These are phyloP conservation scores for Puya raimondii DNA, from an alignment of 176 grass and related monocot genomes.

Conservation along the genomic window DNA sequence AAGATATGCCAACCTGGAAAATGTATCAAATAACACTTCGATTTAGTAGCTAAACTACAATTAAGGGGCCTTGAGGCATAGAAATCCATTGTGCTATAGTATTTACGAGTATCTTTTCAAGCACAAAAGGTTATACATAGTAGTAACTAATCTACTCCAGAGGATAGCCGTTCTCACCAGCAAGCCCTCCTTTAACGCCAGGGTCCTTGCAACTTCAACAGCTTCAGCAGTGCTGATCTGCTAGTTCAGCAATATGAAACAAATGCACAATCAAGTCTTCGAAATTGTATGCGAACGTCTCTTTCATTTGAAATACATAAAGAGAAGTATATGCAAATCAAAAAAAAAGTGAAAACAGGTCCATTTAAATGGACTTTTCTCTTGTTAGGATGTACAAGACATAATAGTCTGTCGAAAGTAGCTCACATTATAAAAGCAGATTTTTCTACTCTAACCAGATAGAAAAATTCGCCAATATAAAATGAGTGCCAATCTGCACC, in stretches of 20 bases:
- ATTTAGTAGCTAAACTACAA: neutral
- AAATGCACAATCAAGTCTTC: neutral
- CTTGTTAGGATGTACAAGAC: no score
- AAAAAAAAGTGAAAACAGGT: constrained; percentile 3
- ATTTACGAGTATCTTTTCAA: neutral
- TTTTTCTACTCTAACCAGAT: no score
- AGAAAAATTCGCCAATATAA: neutral
- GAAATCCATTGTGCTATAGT: neutral
- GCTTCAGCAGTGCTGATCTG: constrained; percentile 81
- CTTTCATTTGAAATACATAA: constrained; percentile 3
- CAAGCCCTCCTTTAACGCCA: constrained; percentile 86
- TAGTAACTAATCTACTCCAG: neutral
- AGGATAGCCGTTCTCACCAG: constrained; percentile 37
- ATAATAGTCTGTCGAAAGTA: no score
- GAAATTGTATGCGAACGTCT: neutral
- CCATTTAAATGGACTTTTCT: no score
- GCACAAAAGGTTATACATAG: neutral
- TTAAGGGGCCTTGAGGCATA: neutral
- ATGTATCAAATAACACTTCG: neutral
- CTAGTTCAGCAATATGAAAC: constrained; percentile 20
- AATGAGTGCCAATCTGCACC: neutral
- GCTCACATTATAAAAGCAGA: no score
- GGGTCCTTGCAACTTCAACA: constrained; percentile 54
- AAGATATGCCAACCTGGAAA: constrained; percentile 90
- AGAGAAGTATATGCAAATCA: constrained; percentile 5